These are phyloP conservation scores for Dacryopinax spathularia DNA, from an alignment of 768 basidiomycete genomes.

Conservation along the genomic window DNA sequence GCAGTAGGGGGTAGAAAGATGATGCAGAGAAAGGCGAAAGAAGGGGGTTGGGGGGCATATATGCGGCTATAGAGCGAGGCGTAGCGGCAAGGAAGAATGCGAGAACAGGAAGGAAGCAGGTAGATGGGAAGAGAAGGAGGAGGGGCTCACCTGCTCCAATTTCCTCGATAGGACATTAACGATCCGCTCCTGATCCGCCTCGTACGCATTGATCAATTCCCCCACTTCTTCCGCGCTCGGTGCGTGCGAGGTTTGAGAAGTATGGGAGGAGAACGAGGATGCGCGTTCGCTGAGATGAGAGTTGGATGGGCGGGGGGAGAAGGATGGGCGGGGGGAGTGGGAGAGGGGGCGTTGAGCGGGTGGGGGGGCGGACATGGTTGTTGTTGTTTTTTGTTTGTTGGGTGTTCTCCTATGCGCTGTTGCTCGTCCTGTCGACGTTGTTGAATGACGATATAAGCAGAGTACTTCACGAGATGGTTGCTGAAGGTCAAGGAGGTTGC, in stretches of 20 bases:
- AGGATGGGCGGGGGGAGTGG: background rate
- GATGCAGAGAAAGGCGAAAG: too few species aligned
- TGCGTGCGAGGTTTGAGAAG: background rate
- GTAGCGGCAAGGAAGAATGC: too few species aligned
- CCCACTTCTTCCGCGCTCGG: constrained; percentile 45
- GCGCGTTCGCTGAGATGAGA: background rate
- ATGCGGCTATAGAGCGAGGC: background rate
- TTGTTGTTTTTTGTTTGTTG: too few species aligned
- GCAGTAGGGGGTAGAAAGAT: too few species aligned
- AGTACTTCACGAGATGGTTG: too few species aligned
- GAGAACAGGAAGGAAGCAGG: background rate
- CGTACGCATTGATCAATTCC: constrained; percentile 73
- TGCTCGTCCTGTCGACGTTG: too few species aligned
- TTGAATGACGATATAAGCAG: too few species aligned
- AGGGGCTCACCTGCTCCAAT: constrained; percentile 52
- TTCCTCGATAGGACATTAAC: constrained; percentile 72
- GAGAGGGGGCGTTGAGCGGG: background rate
- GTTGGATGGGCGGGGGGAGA: background rate
- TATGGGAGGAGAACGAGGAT: background rate
- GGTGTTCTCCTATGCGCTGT: too few species aligned
- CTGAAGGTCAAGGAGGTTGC: too few species aligned
- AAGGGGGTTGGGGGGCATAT: constrained; percentile 3
- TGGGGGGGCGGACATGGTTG: too few species aligned
- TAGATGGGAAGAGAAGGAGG: background rate
- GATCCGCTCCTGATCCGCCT: constrained; percentile 81